Base-by-base conservation (phyloP, 2,329 filamentous ascomycete genomes). In the Trichoderma aggressivum region DNA sequence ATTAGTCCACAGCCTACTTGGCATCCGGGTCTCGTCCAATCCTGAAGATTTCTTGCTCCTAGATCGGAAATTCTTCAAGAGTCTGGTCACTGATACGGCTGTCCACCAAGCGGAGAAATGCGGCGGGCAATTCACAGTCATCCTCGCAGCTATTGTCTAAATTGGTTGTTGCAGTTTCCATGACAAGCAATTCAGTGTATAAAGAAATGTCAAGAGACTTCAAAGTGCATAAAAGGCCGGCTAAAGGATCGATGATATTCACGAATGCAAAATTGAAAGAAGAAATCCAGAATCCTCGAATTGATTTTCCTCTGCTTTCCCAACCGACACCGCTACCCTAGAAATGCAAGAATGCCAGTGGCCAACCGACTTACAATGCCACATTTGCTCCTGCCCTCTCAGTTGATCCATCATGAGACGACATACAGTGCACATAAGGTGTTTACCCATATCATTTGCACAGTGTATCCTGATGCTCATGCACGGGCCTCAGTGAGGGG, bases 21-120 rank as follows among this genome's bases (percentile, higher is more conserved):
- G 78, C 77, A 3, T 72, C 70, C 6, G 79, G 76, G 70, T 81
- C 78, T 70, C 80, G 76, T n/a, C 80, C 80, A 71, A 82, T 78
- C 70, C 76, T 80, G 66, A 81, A 75, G 56, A 81, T 78, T 34
- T 79, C 75, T 28, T 75, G 70, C 50, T 78, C 75, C 73, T 74
- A 77, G 14, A 81, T 72, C 5, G 79, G 75, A 69, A 80, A 72
- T 39, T 79, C 50, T 62, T 76, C 77, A 77, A 53, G 11, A 64
- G 70, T 36, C 63, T 66, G 58, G 24, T 77, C 69, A 21, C 72
- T 32, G 53, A 74, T 75, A 18, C 77, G 75, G 14, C 30, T 73
- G 62, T 79, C 77, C 7, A 75, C 67, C 3, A 78, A 71, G 56
- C 72, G 72, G 58, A 79, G 73, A 39, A 75, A 78, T 24, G 76